A percentile compares a stretch with the other conserved stretches of the same genome.
phyloP scores from a whole-genome alignment of 371 early-diverging fungal species.

The Parasitella parasitica region DNA sequence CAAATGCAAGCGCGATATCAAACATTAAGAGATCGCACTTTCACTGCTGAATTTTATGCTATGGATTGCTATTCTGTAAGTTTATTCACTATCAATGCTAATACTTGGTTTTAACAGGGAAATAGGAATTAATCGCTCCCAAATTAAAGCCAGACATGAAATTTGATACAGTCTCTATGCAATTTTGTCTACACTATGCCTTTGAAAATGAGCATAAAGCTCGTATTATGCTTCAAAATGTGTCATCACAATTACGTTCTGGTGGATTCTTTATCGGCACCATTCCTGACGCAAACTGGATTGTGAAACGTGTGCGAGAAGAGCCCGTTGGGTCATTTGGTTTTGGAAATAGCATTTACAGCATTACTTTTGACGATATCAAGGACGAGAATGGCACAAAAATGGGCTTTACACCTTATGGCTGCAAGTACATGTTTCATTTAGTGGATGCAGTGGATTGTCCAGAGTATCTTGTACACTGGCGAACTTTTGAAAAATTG shows the following conservation, averaged over 20 bases:
- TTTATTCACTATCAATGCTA: neutral
- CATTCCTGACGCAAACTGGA: conserved; percentile 91
- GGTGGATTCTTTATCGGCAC: conserved; percentile 95
- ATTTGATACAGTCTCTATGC: conserved; percentile 92
- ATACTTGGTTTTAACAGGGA: too few species aligned
- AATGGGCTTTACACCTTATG: conserved; percentile 64
- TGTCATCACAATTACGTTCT: conserved; percentile 68
- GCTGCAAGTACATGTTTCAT: conserved; percentile 91
- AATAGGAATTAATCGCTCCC: conserved; percentile 61
- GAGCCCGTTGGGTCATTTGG: conserved; percentile 30
- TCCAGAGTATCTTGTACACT: conserved; percentile 95
- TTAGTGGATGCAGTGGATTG: conserved; percentile 98
- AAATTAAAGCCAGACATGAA: conserved; percentile 44
- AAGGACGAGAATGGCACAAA: conserved; percentile 36
- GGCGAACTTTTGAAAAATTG: conserved; percentile 74
- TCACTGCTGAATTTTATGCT: conserved; percentile 73
- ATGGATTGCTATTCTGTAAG: conserved; percentile 81
- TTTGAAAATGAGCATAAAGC: conserved; percentile 87
- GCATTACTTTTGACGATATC: conserved; percentile 75
- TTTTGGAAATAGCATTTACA: conserved; percentile 90
- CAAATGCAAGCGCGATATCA: conserved; percentile 84
- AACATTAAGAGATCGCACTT: conserved; percentile 54
- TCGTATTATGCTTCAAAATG: conserved; percentile 82
- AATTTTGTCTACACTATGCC: conserved; percentile 98
- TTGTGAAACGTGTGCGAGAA: conserved; percentile 58